Percentiles rank a stretch among this genome's conserved stretches.
These are phyloP conservation scores for Zymoseptoria passerinii DNA, from an alignment of 2,329 filamentous ascomycete genomes.

Conservation along the genomic window DNA sequence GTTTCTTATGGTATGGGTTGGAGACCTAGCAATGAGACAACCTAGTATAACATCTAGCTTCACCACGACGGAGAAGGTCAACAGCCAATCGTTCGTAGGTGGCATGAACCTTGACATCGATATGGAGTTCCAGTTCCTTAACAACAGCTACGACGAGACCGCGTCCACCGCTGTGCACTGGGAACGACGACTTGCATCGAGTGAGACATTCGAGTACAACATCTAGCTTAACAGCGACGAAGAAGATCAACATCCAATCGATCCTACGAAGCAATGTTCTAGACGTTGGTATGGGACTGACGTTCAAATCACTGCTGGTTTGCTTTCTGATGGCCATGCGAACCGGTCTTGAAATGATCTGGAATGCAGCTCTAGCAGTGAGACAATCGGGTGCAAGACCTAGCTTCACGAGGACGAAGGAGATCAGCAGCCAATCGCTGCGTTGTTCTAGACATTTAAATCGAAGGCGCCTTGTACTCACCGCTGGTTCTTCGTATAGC, in stretches of 20 bases:
- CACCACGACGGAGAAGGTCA: not conserved
- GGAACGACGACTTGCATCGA: not conserved
- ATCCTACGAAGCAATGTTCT: not conserved
- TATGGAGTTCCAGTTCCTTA: not conserved
- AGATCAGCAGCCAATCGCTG: not conserved
- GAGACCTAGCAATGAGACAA: not conserved
- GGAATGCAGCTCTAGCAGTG: not conserved
- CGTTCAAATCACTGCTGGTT: not conserved
- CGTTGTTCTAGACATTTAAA: not conserved
- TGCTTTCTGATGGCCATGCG: not conserved
- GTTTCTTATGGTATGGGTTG: not conserved
- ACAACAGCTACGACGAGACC: not conserved
- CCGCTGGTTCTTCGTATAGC: no score
- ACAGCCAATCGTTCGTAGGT: not conserved
- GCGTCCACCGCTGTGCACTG: not conserved
- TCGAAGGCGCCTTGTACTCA: no score
- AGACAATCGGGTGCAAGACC: not conserved
- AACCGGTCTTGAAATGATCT: not conserved
- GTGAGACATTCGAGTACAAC: not conserved
- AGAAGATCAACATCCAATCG: not conserved
- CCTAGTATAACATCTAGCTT: not conserved
- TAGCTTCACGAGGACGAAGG: not conserved
- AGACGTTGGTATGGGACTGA: not conserved
- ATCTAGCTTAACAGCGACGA: not conserved
- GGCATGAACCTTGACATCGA: not conserved